These are phyloP conservation scores for Cyphellophora europaea DNA, from an alignment of 2,329 filamentous ascomycete species.

Conservation along the genomic window DNA sequence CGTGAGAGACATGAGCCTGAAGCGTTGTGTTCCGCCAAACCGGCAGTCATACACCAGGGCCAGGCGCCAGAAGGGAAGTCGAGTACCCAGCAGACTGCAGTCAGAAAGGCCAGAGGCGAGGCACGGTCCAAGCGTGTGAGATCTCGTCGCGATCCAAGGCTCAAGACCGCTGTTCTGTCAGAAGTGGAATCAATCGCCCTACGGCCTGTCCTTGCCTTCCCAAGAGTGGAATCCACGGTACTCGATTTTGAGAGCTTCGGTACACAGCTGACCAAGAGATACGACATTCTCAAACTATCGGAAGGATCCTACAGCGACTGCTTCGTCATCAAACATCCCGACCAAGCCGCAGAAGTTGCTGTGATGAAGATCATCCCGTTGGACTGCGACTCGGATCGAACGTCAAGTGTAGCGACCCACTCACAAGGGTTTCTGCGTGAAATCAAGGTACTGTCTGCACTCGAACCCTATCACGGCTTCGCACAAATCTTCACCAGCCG, in stretches of 20 bases:
- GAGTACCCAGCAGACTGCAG: constrained; percentile 5
- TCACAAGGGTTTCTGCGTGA: constrained; percentile 22
- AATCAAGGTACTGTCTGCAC: constrained; percentile 44
- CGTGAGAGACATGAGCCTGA: not conserved
- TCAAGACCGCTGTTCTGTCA: too few relatives aligned
- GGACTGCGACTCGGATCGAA: not conserved
- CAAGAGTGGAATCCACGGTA: constrained; percentile 5
- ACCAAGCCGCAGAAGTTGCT: constrained; percentile 24
- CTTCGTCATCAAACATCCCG: constrained; percentile 40
- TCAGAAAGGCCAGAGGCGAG: too few relatives aligned
- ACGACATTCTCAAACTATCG: constrained; percentile 50
- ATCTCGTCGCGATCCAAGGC: too few relatives aligned
- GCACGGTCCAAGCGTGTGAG: too few relatives aligned
- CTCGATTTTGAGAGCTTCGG: constrained; percentile 14
- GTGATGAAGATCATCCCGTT: constrained; percentile 42
- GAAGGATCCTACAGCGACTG: constrained; percentile 60
- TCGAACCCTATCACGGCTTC: constrained; percentile 53
- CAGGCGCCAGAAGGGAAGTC: constrained; percentile 4
- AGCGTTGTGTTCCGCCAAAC: constrained; percentile 3
- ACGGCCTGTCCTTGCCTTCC: not conserved
- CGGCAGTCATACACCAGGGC: not conserved
- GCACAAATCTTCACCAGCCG: constrained; percentile 52
- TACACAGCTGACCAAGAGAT: constrained; percentile 22
- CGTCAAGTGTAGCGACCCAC: constrained; percentile 12
- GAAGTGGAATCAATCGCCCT: too few relatives aligned